Conservation (phyloP, 2,329 filamentous ascomycete genomes). For the Fusarium palustre region DNA sequence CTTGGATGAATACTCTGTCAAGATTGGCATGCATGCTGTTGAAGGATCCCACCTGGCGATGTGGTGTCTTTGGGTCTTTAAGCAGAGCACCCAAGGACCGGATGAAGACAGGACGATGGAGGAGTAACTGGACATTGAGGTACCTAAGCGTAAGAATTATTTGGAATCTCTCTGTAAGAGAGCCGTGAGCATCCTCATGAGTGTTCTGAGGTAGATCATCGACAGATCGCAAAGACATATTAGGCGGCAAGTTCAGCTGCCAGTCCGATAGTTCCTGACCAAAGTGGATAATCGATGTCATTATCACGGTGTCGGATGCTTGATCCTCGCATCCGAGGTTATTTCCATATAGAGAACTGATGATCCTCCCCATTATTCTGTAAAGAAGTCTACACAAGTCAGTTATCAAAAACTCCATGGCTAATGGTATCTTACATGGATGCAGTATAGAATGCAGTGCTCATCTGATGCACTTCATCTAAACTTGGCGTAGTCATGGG, state of each 20-base stretch:
- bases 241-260: neutral
- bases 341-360: slow-evolving; percentile 21
- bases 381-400: slow-evolving; percentile 13
- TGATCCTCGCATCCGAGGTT: slow-evolving; percentile 30
- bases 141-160: neutral
- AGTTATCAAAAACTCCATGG: accelerated
- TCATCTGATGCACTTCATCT: neutral
- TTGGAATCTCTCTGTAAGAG: neutral
- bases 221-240: neutral
- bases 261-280: slow-evolving; percentile 33
- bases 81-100: neutral
- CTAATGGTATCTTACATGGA: neutral
- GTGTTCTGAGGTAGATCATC: neutral
- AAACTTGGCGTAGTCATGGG: neutral
- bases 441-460: slow-evolving; percentile 30
- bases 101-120: slow-evolving; percentile 6
- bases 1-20: slow-evolving; percentile 4
- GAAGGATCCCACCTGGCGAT: neutral
- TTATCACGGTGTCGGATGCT: slow-evolving; percentile 5
- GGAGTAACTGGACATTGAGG: slow-evolving; percentile 7
- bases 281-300: slow-evolving; percentile 21
- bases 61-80: neutral
- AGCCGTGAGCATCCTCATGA: neutral
- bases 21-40: slow-evolving; percentile 28
- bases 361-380: slow-evolving; percentile 22